Evolutionary conservation across 1,284 basidiomycete species (phyloP), one percentile per base, ranked within the genome.

Genomic region (Meripilus lineatus): DNA sequence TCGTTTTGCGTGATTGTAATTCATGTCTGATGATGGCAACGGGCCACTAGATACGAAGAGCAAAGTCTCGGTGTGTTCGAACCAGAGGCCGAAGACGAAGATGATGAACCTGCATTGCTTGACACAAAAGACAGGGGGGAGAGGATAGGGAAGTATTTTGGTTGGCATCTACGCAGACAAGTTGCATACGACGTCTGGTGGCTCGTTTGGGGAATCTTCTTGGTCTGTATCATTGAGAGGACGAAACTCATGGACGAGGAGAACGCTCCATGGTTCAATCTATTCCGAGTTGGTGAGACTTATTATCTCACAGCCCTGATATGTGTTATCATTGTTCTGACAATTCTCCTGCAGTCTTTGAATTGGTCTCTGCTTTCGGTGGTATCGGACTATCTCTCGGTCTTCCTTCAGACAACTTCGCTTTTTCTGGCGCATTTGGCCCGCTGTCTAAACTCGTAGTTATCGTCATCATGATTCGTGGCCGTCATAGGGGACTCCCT

Each of bases 211-310:
- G 80, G 71, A 1, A 72, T 84, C 10, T 80, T 82, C 59, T 50
- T 82, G 15, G 67, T 88, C 36, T 77, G 81, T 40, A 79, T 88
- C 44, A 77, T 86, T 25, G 85, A 89, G 61, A 69, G 81, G 17
- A 62, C 61, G 13, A 72, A 75, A 44, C 64, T 86, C 38, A 68
- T 79, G 59, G 69, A 81, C 42, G 64, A 72, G 20, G 66, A 66
- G 2, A 77, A 75, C 53, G 59, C 59, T 0, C 70, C 73, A 32
- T 83, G 75, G 74, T 84, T 86, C 62, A 80, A 80, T 56, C 57
- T 83, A 28, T 86, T 84, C 65, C 61, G 70, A 17, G 57, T 62
- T 30, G 45, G 58, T 55, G 20, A 4, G 53, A 35, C n/a, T n/a
- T 4, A 8, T n/a, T 40, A 22, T 23, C 26, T 21, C 13, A 14